Percentiles rank a stretch among this genome's conserved stretches.
phyloP scores from a whole-genome alignment of 1,139 yeast genomes.

The Yamadazyma dushanensis region DNA sequence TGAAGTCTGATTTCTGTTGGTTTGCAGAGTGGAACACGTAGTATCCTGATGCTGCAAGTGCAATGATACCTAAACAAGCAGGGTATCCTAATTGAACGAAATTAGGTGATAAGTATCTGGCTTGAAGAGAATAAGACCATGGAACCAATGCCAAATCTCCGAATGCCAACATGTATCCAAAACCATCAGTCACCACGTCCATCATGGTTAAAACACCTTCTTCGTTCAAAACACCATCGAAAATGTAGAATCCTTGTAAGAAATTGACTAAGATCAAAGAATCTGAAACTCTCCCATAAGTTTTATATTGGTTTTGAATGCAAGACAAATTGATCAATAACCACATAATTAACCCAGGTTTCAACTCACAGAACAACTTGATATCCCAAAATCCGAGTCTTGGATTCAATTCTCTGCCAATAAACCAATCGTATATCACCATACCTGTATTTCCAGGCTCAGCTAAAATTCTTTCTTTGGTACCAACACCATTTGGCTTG shows the following conservation, averaged over 20 bases:
- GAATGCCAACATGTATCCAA: constrained; percentile 92
- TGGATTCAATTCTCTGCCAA: constrained; percentile 95
- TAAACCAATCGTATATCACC: constrained; percentile 86
- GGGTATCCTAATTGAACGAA: constrained; percentile 56
- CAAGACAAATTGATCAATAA: constrained; percentile 74
- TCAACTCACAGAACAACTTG: constrained; percentile 86
- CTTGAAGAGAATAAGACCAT: constrained; percentile 83
- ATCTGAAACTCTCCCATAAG: constrained; percentile 61
- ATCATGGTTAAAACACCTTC: constrained; percentile 90
- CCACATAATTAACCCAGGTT: constrained; percentile 95
- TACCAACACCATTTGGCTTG: constrained; percentile 51
- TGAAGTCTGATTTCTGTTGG: constrained; percentile 80
- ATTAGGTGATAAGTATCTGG: constrained; percentile 63
- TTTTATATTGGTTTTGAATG: constrained; percentile 75
- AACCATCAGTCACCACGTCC: constrained; percentile 94
- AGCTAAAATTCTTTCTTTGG: constrained; percentile 72
- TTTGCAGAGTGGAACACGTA: constrained; percentile 83
- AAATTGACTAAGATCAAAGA: constrained; percentile 68
- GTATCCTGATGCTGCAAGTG: constrained; percentile 60
- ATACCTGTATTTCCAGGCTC: constrained; percentile 85
- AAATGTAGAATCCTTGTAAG: constrained; percentile 77
- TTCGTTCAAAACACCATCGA: constrained; percentile 92
- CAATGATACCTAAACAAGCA: constrained; percentile 34
- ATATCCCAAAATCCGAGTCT: constrained; percentile 83
- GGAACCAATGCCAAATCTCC: constrained; percentile 97